Conservation (phyloP, 2,329 filamentous ascomycete genomes). For the Ascomycota sp. region DNA sequence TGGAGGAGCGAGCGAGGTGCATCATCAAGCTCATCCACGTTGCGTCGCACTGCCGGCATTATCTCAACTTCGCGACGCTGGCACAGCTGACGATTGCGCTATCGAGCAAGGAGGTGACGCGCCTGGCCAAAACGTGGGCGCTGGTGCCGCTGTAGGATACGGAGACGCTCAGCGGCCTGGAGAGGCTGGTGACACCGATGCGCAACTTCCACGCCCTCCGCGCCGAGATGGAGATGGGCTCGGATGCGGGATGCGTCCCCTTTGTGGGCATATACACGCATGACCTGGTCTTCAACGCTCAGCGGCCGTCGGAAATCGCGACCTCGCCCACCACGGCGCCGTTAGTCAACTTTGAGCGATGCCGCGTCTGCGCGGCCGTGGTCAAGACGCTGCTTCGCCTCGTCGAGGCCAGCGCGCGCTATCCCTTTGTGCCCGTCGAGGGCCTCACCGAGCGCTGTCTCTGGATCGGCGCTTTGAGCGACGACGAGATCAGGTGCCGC, state of each 20-base stretch:
- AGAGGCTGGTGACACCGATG: constrained; percentile 53
- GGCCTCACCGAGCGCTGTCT: constrained; percentile 62
- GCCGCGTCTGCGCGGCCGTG: constrained; percentile 52
- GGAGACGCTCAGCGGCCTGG: constrained; percentile 45
- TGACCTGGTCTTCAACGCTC: constrained; percentile 63
- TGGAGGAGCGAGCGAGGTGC: constrained; percentile 54
- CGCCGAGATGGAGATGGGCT: constrained; percentile 54
- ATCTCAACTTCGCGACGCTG: constrained; percentile 70
- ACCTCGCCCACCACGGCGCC: constrained; percentile 44
- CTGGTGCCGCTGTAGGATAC: constrained; percentile 46
- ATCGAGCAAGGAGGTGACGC: constrained; percentile 49
- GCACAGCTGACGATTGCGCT: constrained; percentile 63
- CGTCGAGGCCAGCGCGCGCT: constrained; percentile 59
- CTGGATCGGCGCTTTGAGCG: constrained; percentile 62
- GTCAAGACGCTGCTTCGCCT: constrained; percentile 62
- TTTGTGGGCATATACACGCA: constrained; percentile 74
- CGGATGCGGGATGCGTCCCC: constrained; percentile 56
- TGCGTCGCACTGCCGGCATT: constrained; percentile 50
- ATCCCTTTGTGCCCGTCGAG: constrained; percentile 53
- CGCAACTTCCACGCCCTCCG: constrained; percentile 61
- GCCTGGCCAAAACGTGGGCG: constrained; percentile 50
- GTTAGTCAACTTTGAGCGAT: constrained; percentile 68
- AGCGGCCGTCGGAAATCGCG: constrained; percentile 56
- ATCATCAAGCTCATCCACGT: constrained; percentile 72
- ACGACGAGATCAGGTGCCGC: constrained; percentile 48